phyloP scores from a whole-genome alignment of 1,284 basidiomycete genomes.

The Apiotrichum sp. region DNA sequence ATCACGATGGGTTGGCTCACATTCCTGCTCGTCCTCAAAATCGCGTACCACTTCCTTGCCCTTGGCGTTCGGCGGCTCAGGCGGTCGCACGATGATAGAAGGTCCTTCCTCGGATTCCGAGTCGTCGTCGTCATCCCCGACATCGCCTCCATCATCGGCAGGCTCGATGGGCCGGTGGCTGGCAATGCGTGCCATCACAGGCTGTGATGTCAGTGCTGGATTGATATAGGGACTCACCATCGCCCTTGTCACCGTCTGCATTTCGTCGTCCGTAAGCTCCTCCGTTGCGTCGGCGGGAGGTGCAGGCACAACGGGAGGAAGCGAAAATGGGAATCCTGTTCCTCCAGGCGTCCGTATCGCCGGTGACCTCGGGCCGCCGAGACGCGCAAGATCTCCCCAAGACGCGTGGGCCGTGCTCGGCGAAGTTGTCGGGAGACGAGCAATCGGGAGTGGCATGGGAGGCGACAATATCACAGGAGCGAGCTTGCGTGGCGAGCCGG shows the following conservation, averaged over 20 bases:
- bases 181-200: slow-evolving; percentile 34
- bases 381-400: slow-evolving; percentile 33
- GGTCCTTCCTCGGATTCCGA: slow-evolving; percentile 7
- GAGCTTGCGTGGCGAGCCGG: slow-evolving; percentile 8
- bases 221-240: slow-evolving; percentile 34
- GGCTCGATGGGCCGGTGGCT: background rate
- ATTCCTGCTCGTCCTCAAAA: background rate
- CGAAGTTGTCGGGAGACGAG: slow-evolving; percentile 36
- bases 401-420: slow-evolving; percentile 19
- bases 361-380: slow-evolving; percentile 32
- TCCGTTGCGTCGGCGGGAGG: background rate
- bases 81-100: background rate
- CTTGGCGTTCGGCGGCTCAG: background rate
- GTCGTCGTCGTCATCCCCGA: slow-evolving; percentile 16
- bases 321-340: background rate
- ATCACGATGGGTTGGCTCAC: background rate
- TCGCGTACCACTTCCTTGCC: background rate
- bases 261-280: slow-evolving; percentile 32
- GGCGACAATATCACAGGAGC: slow-evolving; percentile 34
- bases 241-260: slow-evolving; percentile 35
- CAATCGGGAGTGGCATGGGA: slow-evolving; percentile 46
- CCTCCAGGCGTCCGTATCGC: background rate
- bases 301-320: background rate
- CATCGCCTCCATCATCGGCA: slow-evolving; percentile 30
- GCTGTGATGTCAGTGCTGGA: slow-evolving; percentile 18